Percentiles rank a stretch among this genome's conserved stretches.
phyloP scores from a whole-genome alignment of 495 filamentous ascomycete species.

The Achaetomiella virescens region DNA sequence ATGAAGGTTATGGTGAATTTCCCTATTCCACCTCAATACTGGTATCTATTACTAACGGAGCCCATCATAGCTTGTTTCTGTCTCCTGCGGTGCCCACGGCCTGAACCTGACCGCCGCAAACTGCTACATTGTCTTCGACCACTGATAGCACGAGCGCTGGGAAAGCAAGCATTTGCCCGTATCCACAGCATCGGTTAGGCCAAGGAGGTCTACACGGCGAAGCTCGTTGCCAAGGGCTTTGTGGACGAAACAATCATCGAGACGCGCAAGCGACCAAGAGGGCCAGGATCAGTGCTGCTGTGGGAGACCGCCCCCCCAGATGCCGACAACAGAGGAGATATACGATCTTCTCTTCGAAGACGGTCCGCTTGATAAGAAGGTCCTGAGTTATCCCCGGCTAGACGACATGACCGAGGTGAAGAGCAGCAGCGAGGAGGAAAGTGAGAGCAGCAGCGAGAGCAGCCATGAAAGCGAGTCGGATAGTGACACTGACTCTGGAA shows the following conservation, averaged over 20 bases:
- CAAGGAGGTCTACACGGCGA: constrained; percentile 47
- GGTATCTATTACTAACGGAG: neutral
- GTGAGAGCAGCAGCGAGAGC: neutral
- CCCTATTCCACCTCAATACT: neutral
- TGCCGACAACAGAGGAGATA: neutral
- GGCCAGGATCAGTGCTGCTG: neutral
- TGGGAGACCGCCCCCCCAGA: neutral
- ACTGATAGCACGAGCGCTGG: constrained; percentile 35
- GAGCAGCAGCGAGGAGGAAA: neutral
- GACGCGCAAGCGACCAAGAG: constrained; percentile 18
- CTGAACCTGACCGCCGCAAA: constrained; percentile 33
- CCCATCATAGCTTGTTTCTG: constrained; percentile 22
- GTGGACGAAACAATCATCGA: constrained; percentile 48
- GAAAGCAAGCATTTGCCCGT: constrained; percentile 55
- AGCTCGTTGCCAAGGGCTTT: constrained; percentile 43
- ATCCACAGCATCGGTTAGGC: constrained; percentile 58
- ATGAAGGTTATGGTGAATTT: constrained; percentile 30
- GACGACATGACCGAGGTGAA: neutral
- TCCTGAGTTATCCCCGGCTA: too few relatives aligned
- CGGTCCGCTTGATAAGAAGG: neutral
- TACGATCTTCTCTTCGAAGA: neutral
- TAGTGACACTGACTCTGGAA: neutral
- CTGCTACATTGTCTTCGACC: constrained; percentile 40
- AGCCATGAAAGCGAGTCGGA: neutral
- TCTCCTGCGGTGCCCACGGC: constrained; percentile 30